Conservation (phyloP, 192 early-diverging fungal genomes). For the Backusella morwellensis region DNA sequence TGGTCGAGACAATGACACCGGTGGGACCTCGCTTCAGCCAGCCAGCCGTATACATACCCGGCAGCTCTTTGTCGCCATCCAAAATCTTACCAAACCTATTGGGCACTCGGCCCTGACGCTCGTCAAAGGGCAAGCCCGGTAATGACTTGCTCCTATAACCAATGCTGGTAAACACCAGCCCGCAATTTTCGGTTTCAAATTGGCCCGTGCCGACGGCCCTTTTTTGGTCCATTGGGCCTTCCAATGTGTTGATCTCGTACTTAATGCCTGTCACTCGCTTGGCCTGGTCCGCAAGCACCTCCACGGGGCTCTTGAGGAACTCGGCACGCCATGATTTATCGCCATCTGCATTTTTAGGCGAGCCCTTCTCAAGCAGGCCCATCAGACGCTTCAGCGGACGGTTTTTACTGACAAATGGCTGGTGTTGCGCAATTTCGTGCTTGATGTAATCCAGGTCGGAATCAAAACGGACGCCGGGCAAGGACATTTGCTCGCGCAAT, state of each 20-base stretch:
- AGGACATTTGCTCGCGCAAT: constrained; percentile 85
- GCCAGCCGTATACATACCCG: constrained; percentile 85
- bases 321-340: constrained; percentile 68
- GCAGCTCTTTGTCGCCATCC: constrained; percentile 23
- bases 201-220: constrained; percentile 61
- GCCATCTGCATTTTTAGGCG: constrained; percentile 5
- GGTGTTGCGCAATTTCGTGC: constrained; percentile 45
- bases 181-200: constrained; percentile 55
- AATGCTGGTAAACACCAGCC: constrained; percentile 77
- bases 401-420: constrained; percentile 38
- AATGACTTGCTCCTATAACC: constrained; percentile 81
- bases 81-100: constrained; percentile 72
- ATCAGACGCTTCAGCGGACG: constrained; percentile 83
- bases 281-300: constrained; percentile 37
- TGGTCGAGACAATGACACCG: constrained; percentile 93
- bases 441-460: constrained; percentile 62
- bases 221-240: constrained; percentile 53
- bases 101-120: constrained; percentile 60
- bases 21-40: constrained; percentile 96
- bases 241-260: constrained; percentile 67
- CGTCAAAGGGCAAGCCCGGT: constrained; percentile 78
- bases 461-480: constrained; percentile 62
- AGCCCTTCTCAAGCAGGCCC: constrained; percentile 71
- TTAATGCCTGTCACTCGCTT: constrained; percentile 38
- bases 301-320: constrained; percentile 72